Evolutionary conservation across 1,139 yeast species (phyloP), one percentile per base, ranked within the genome.

Genomic region (Candida frijolesensis): DNA sequence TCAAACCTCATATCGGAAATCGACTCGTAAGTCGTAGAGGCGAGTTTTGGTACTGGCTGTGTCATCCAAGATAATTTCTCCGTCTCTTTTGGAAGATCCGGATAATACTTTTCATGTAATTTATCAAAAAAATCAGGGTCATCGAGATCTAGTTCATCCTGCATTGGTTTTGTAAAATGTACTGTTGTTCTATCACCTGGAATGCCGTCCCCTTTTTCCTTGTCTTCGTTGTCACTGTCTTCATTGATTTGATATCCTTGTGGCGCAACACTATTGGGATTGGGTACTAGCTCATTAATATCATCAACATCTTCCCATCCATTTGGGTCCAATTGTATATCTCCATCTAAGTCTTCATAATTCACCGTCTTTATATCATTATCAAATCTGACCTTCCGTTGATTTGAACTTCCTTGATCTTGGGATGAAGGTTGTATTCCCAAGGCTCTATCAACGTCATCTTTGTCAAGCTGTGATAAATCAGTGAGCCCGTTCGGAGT

Each of bases 61-160:
- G 78, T 72, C 97, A 92, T 92, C 99, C 99, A 94, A 50, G 92
- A 87, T 51, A 95, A 67, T 60, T 89, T 88, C 39, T 83, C 85
- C 0, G 91, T 82, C 59, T 94, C 97, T 49, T 78, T 83, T 3
- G 97, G 96, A 50, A 94, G 74, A 58, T 90, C 91, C 0, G 99
- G 97, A 66, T 84, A 94, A 68, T 85, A 95, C 62, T 89, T 89
- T 39, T 83, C 87, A 61, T 91, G 96, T 51, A 95, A 71, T 59
- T 89, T 87, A 42, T 85, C 85, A 57, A 84, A 80, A 63, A 91
- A 92, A 16, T 85, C 79, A 1, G 96, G 94, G 64, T 87, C 96
- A 61, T 87, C 73, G 11, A 87, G 62, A 56, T 85, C 89, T 35
- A 87, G 60, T 7, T 73, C 75, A 2, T 57, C 56, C 9, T 40